Base-by-base conservation (phyloP, 176 grass and related monocot species). In the Zea luxurians region DNA sequence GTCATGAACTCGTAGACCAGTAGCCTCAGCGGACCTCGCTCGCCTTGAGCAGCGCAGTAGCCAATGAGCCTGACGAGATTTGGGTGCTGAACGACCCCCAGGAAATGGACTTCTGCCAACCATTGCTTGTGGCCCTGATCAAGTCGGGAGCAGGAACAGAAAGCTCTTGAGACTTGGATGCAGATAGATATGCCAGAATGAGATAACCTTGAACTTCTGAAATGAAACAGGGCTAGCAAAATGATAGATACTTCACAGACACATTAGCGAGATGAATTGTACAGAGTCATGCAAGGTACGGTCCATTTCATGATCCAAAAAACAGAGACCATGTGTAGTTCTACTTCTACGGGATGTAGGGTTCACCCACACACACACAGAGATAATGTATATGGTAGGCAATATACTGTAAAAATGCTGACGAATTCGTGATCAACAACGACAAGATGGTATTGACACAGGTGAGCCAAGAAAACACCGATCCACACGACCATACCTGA, bases 51-150 rank as follows among this genome's bases (percentile, higher is more conserved):
- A 0, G 86, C 53, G 42, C 92, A 94, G 36, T 91, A 94, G 20
- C 92, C 92, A 44, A 94, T 86, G 69, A 94, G 86, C 46, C 79
- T 91, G 48, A 94, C 83, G 21, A 94, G 83, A 78, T 94, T 91
- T 4, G 80, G 72, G 68, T 94, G 92, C 67, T 91, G 83, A 8
- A 94, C 92, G 66, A 91, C 83, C 15, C 91, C 83, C 60, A 91
- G 83, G 81, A 91, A 94, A 40, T 89, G 86, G 61, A 94, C 88
- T 89, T 94, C 92, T 44, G 88, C 73, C 71, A 94, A 78, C 92
- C 92, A 91, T 72, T 94, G 83, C 50, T 93, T 93, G 76, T 93
- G 91, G 12, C 91, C 91, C 91, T 93, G 57, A 48, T 71, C 40
- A 67, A 63, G 21, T 75, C 64, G 10, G 18, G 61, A 59, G 13